Evolutionary conservation across 78 protist species (phyloP).

Genomic region (Cavenderia fasciculata): DNA sequence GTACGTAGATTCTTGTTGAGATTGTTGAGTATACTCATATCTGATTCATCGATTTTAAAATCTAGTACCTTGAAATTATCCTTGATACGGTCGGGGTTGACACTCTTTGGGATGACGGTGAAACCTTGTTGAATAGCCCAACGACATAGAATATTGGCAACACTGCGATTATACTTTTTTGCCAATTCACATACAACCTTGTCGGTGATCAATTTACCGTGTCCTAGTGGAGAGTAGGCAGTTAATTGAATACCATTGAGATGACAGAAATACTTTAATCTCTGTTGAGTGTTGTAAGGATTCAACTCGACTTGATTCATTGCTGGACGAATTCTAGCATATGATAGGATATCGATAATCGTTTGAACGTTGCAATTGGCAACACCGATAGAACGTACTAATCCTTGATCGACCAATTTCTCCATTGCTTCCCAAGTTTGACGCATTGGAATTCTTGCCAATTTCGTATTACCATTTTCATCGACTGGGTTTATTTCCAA

Average conservation of each 20-base stretch:
- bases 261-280: slow-evolving; percentile 24
- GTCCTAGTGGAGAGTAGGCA: slow-evolving; percentile 81
- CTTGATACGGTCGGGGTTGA: slow-evolving; percentile 21
- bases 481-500: background rate
- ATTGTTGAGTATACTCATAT: slow-evolving; percentile 4
- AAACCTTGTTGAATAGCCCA: slow-evolving; percentile 33
- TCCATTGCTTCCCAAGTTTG: slow-evolving; percentile 93
- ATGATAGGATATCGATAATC: slow-evolving; percentile 50
- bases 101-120: slow-evolving; percentile 72
- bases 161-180: slow-evolving; percentile 54
- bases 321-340: slow-evolving; percentile 67
- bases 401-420: slow-evolving; percentile 75
- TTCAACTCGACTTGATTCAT: slow-evolving; percentile 89
- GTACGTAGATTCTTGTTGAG: slow-evolving; percentile 23
- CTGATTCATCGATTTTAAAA: slow-evolving; percentile 60
- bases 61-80: slow-evolving; percentile 62
- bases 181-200: slow-evolving; percentile 56
- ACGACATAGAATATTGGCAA: slow-evolving; percentile 68
- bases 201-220: slow-evolving; percentile 52
- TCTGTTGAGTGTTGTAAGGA: slow-evolving; percentile 79
- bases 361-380: slow-evolving; percentile 51
- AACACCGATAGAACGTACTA: slow-evolving; percentile 75
- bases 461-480: background rate
- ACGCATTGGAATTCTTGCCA: slow-evolving; percentile 57
- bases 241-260: slow-evolving; percentile 59